Conservation (phyloP, 129 eudicot genomes). For the Chrysanthemum makinoi region DNA sequence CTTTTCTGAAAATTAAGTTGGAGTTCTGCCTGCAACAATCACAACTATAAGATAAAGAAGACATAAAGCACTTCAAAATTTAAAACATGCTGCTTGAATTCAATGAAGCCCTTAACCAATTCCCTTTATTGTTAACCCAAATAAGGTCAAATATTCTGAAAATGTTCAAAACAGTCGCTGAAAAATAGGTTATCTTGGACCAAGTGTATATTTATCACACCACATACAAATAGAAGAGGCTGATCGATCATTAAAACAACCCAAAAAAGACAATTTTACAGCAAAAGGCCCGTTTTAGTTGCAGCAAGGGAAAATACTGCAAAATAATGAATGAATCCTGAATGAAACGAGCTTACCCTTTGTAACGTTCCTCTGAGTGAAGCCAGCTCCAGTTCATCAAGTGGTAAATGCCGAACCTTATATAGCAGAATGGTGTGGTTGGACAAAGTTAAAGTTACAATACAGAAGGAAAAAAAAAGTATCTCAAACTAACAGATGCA, state of each 20-base stretch:
- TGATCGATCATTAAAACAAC: too few species aligned
- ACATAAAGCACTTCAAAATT: constrained; percentile 1
- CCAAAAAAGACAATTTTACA: too few species aligned
- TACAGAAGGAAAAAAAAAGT: constrained; percentile 7
- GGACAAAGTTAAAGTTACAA: constrained; percentile 5
- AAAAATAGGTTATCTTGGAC: too few species aligned
- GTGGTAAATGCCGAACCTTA: constrained; percentile 91
- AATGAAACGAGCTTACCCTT: constrained; percentile 52
- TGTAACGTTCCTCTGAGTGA: constrained; percentile 93
- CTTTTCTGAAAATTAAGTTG: constrained; percentile 91
- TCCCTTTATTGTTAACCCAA: too few species aligned
- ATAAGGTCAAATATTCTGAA: too few species aligned
- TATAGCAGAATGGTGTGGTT: constrained; percentile 12
- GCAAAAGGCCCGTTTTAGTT: too few species aligned
- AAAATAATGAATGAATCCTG: background rate
- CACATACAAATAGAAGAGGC: too few species aligned
- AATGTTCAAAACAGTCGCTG: too few species aligned
- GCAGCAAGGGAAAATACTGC: background rate
- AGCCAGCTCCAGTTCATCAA: constrained; percentile 98
- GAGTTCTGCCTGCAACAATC: constrained; percentile 77
- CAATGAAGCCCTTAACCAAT: too few species aligned
- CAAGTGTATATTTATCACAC: too few species aligned
- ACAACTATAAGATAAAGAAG: constrained; percentile 6
- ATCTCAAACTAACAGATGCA: constrained; percentile 4
- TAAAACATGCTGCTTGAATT: too few species aligned